Conservation (phyloP, 192 early-diverging fungal genomes). For the Paraglomus brasilianum region DNA sequence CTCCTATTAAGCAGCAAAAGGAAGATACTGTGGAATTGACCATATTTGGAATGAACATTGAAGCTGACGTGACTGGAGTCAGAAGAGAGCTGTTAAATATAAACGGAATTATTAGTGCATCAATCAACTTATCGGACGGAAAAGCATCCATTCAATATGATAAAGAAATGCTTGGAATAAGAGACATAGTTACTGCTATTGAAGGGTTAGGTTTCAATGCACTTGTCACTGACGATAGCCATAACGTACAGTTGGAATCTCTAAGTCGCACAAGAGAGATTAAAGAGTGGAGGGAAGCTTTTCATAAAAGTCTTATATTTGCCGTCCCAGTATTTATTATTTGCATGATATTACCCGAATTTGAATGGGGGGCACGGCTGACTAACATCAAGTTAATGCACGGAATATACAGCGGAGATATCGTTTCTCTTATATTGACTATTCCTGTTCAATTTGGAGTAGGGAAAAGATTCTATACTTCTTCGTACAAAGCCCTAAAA, state of each 20-base stretch:
- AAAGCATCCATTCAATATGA: slow-evolving; percentile 72
- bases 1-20: slow-evolving; percentile 48
- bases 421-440: slow-evolving; percentile 72
- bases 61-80: slow-evolving; percentile 74
- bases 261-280: slow-evolving; percentile 86
- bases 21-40: slow-evolving; percentile 64
- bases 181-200: slow-evolving; percentile 78
- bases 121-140: slow-evolving; percentile 79
- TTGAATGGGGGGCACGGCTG: slow-evolving; percentile 31
- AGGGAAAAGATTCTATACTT: slow-evolving; percentile 74
- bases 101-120: slow-evolving; percentile 58
- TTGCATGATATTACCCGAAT: slow-evolving; percentile 72
- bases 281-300: slow-evolving; percentile 68
- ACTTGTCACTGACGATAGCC: slow-evolving; percentile 58
- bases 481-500: slow-evolving; percentile 74
- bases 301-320: slow-evolving; percentile 67
- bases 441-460: slow-evolving; percentile 93
- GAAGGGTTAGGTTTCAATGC: slow-evolving; percentile 82
- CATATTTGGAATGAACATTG: slow-evolving; percentile 95
- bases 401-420: slow-evolving; percentile 66
- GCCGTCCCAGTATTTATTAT: slow-evolving; percentile 81
- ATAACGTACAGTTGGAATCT: slow-evolving; percentile 85
- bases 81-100: slow-evolving; percentile 64
- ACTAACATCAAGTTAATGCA: slow-evolving; percentile 48
- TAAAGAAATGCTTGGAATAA: slow-evolving; percentile 59